A percentile compares a stretch with the other conserved stretches of the same genome.
These are phyloP conservation scores for Lignosus rhinocerotis DNA, from an alignment of 1,284 basidiomycete species.

Conservation along the genomic window DNA sequence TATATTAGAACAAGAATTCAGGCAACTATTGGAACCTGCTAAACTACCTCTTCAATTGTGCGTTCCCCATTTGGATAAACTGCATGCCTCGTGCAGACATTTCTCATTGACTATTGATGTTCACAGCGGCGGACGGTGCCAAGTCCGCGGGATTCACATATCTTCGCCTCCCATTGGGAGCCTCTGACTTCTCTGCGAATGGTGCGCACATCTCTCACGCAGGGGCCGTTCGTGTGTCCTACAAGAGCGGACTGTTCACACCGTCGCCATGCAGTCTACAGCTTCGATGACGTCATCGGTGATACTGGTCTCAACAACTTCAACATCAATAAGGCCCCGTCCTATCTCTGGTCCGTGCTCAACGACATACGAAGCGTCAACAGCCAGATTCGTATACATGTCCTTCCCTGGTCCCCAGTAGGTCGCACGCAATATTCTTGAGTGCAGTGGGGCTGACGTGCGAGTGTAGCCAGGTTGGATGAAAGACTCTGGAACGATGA, in stretches of 20 bases:
- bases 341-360: constrained; percentile 45
- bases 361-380: constrained; percentile 48
- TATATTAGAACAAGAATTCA: constrained; percentile 38
- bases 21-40: constrained; percentile 46
- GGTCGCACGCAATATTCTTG: constrained; percentile 15
- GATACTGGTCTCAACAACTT: constrained; percentile 46
- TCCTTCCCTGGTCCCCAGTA: constrained; percentile 54
- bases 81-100: not conserved
- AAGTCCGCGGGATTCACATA: constrained; percentile 49
- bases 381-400: constrained; percentile 39
- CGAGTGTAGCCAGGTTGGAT: constrained; percentile 49
- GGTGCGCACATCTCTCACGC: constrained; percentile 16
- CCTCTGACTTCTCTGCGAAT: constrained; percentile 44
- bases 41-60: constrained; percentile 47
- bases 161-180: constrained; percentile 50
- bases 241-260: constrained; percentile 3
- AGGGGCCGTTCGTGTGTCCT: not conserved
- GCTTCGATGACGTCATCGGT: constrained; percentile 44
- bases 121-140: constrained; percentile 44
- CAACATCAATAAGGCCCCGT: constrained; percentile 42
- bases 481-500: constrained; percentile 46
- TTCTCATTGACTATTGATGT: not conserved
- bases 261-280: constrained; percentile 40
- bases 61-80: constrained; percentile 15
- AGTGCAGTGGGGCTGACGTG: not conserved